Base-by-base conservation (phyloP, 2,329 filamentous ascomycete genomes). In the Calonectria henricotiae region DNA sequence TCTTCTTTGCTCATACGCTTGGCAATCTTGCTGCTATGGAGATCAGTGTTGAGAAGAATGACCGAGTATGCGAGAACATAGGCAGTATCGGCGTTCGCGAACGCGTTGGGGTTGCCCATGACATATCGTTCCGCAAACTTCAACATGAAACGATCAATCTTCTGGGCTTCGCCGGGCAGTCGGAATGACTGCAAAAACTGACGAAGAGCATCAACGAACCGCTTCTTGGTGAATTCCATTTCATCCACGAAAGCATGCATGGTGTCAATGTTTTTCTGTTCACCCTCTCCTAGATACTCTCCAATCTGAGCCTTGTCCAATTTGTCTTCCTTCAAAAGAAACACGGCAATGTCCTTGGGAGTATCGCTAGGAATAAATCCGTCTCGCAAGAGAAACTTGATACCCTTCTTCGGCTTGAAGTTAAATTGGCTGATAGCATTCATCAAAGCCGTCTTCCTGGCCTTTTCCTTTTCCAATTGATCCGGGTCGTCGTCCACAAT, bases 101-200 rank as follows among this genome's bases (percentile, higher is more conserved):
- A 99, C 1, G 96, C 96, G 79, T 98, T 98, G 0, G 96, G 96
- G 76, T 99, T 99, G 35, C 95, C 95, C 70, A 92, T 93, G 62
- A 97, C 93, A 81, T 99, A 99, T 70, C 96, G 92, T 82, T 98
- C 96, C 11, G 96, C 96, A 83, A 98, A 99, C 82, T 99, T 99
- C 75, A 99, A 86, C 96, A 99, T 98, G 83, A 98, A 97, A 58
- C 96, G 94, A 90, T 99, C 96, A 75, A 99, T 99, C 85, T 99
- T 99, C 80, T 99, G 96, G 0, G 95, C 95, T 83, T 99, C 96
- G 71, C 96, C 96, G 0, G 96, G 96, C 15, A 99, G 86, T 72
- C 96, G 93, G 86, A 99, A 99, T 32, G 94, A 93, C 81, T 99
- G 96, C 13, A 99, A 85, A 78, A 99, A 99, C 69, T 94, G 92